Conservation (phyloP, 768 basidiomycete genomes). For the Lyophyllum atratum region DNA sequence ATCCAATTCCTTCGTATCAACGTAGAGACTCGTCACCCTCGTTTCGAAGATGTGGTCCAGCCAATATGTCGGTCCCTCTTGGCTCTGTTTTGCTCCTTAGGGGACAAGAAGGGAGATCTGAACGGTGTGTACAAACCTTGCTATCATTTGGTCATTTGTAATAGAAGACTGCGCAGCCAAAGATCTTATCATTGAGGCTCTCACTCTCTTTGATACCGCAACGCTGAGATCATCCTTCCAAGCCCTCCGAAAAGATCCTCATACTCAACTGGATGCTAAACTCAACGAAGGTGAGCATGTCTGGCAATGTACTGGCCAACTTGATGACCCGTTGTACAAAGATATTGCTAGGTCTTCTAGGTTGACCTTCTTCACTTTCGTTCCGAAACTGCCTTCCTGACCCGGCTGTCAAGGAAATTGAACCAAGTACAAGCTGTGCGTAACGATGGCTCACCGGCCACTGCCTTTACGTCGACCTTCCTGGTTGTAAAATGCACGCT, state of each 20-base stretch:
- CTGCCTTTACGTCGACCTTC: slow-evolving; percentile 9
- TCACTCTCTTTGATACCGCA: slow-evolving; percentile 23
- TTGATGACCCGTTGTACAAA: background rate
- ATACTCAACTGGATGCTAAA: slow-evolving; percentile 25
- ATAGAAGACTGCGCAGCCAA: slow-evolving; percentile 25
- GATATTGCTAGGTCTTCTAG: slow-evolving; percentile 9
- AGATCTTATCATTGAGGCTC: slow-evolving; percentile 31
- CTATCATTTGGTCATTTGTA: background rate
- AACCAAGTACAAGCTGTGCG: background rate
- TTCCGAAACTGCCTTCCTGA: background rate
- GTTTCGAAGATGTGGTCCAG: slow-evolving; percentile 16
- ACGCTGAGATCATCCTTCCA: slow-evolving; percentile 19
- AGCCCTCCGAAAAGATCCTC: slow-evolving; percentile 20
- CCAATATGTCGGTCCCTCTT: slow-evolving; percentile 29
- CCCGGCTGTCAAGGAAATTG: background rate
- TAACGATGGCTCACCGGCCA: background rate
- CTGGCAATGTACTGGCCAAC: background rate
- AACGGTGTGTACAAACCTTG: slow-evolving; percentile 18
- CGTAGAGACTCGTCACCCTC: slow-evolving; percentile 4
- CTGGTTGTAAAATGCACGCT: slow-evolving; percentile 23
- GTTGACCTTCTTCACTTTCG: background rate
- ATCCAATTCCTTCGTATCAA: slow-evolving; percentile 25
- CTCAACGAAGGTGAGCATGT: slow-evolving; percentile 33
- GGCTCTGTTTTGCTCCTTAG: slow-evolving; percentile 28
- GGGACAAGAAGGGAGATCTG: slow-evolving; percentile 20